Conservation (phyloP, 2,329 filamentous ascomycete genomes). For the Penicillium expansum region DNA sequence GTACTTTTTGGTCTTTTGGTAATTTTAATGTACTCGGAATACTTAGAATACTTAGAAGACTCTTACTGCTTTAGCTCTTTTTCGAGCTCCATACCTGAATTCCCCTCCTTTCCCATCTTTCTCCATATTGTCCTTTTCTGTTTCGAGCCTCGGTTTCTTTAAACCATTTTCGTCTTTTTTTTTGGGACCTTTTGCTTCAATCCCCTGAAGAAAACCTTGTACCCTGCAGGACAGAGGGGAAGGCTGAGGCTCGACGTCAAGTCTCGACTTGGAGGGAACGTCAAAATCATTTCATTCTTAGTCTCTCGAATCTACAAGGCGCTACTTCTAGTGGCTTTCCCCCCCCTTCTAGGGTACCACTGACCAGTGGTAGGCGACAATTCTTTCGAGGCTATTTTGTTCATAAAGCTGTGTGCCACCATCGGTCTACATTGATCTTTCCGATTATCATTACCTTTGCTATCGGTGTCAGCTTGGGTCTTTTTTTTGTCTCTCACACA, state of each 20-base stretch:
- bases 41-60: slow-evolving; percentile 5
- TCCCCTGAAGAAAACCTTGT: not conserved
- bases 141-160: not conserved
- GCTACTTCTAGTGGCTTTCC: slow-evolving; percentile 20
- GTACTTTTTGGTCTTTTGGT: not conserved
- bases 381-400: slow-evolving; percentile 22
- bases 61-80: slow-evolving; percentile 15
- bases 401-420: slow-evolving; percentile 20
- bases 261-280: slow-evolving; percentile 4
- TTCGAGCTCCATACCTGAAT: slow-evolving; percentile 12
- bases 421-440: slow-evolving; percentile 14
- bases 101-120: slow-evolving; percentile 25
- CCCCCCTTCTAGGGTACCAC: slow-evolving; percentile 18
- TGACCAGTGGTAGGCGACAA: slow-evolving; percentile 23
- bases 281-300: slow-evolving; percentile 9
- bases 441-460: slow-evolving; percentile 8
- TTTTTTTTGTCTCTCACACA: not conserved
- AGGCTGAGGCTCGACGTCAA: not conserved
- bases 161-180: not conserved
- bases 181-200: not conserved
- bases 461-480: not conserved
- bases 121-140: slow-evolving; percentile 13
- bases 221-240: not conserved
- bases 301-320: slow-evolving; percentile 24
- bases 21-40: slow-evolving; percentile 15